Evolutionary conservation across 306 rosid species (phyloP), one percentile per base, ranked within the genome.

Genomic region (Casuarina equisetifolia): DNA sequence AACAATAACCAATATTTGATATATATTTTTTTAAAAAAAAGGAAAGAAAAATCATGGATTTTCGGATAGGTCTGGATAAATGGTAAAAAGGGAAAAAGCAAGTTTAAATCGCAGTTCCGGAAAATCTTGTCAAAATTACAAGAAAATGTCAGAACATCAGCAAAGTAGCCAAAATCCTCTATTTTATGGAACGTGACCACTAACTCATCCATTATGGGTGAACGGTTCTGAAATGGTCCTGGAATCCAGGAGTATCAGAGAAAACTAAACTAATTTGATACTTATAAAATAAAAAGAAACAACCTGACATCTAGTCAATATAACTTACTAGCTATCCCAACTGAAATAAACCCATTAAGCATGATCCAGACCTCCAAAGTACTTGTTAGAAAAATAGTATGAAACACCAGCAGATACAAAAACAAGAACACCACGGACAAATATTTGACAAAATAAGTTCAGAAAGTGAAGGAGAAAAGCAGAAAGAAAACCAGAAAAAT

Each of bases 41-140:
- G 39, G 68, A 43, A 61, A 8, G 1, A 61, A 61, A 61, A 17
- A 35, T 36, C 2, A 12, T 35, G n/a, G 42, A 61, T 13, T 61
- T 32, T 5, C 1, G 58, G 58, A 39, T 36, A 9, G 46, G 19
- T 38, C 39, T 63, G 46, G 44, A 63, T 15, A 25, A 38, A 63
- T 38, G 13, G 35, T 62, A 40, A 2, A 25, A 11, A 63, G 25
- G 9, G 20, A 63, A 19, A 63, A 63, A 63, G 45, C 69, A 38
- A 63, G 69, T 13, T 63, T 45, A 13, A 38, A 38, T 63, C 69
- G 49, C 53, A 76, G 80, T 76, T 53, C 68, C 74, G 54, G 38
- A 17, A 20, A 67, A 68, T 76, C 10, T 76, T 53, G 74, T 53
- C 50, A 46, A 6, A 46, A 46, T 46, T 9, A 45, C 25, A 19